Base-by-base conservation (phyloP, 23 red algal species). In the Gracilaria vermiculophylla region DNA sequence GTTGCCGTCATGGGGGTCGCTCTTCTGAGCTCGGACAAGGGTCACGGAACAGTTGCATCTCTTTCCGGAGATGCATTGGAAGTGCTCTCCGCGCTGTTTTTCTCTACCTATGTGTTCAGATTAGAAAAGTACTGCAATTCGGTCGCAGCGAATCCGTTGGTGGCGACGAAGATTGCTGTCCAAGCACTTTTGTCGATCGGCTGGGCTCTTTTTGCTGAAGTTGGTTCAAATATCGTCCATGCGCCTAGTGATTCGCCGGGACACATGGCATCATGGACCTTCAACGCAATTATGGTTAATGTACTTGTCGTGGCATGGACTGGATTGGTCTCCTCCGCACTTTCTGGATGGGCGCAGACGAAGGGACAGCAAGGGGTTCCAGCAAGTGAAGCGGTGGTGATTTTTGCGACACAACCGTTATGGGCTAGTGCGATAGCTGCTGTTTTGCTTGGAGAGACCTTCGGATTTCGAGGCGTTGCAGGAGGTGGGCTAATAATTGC, bases 321-420 rank as follows among this genome's bases (percentile, higher is more conserved):
- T 0, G 94, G 94, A 1, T 71, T 97, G 53, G 54, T 97, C 1
- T 83, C 80, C 7, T 97, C 94, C 2, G 94, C 94, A n/a, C 74
- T 92, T 23, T 81, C 83, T 4, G 94, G 88, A 20, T 97, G 87
- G 74, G 74, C 83, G n/a, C 94, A 97, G 66, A 84, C 94, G 17
- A 82, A 89, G 77, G 88, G 89, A 31, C 94, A 97, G 53, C 82
- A 92, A 62, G 69, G 77, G 14, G 94, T 97, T 3, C 65, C 76
- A 15, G 75, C 94, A 17, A 90, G 83, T 60, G 89, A 97, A 28
- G 82, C 87, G 14, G 94, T 78, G 35, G 82, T 97, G 8, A 97
- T 97, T 54, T 92, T 97, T 71, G 94, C 94, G 6, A 92, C 89
- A 34, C 94, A 97, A 73, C 94, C 94, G 37, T 76, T 97, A 33